Conservation (phyloP, 768 basidiomycete species). For the Boletus subcaerulescens region DNA sequence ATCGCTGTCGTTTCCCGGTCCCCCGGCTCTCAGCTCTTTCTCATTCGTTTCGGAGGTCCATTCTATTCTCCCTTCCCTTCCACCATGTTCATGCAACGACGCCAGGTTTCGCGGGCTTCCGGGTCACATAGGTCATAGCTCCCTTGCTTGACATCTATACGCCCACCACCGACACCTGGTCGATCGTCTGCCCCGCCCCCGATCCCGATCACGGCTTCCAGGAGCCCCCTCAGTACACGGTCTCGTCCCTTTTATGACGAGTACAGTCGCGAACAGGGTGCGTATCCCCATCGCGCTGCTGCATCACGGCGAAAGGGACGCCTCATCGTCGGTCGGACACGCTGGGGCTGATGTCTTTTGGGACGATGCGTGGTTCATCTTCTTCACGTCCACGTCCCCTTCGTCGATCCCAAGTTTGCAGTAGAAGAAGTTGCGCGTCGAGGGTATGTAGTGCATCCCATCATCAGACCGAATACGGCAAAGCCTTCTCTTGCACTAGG, state of each 20-base stretch:
- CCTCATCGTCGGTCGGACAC: conserved; percentile 37
- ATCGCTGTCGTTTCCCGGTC: conserved; percentile 28
- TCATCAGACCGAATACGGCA: background rate
- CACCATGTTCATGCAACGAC: background rate
- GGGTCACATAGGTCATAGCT: conserved; percentile 1
- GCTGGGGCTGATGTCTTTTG: conserved; percentile 41
- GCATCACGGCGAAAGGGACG: conserved; percentile 37
- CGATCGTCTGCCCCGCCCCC: conserved; percentile 18
- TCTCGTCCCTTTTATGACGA: conserved; percentile 23
- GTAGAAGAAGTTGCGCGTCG: background rate
- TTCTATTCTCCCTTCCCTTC: too few species aligned
- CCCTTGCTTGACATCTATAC: conserved; percentile 36
- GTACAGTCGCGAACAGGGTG: background rate
- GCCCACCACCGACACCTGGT: conserved; percentile 23
- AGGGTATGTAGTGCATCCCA: background rate
- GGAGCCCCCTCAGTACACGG: conserved; percentile 36
- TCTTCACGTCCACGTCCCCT: too few species aligned
- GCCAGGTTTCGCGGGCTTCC: conserved; percentile 35
- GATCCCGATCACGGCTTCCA: conserved; percentile 29
- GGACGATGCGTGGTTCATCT: conserved; percentile 34
- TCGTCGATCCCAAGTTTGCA: background rate
- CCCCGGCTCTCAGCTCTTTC: conserved; percentile 15
- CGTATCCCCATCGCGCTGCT: conserved; percentile 30
- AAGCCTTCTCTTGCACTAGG: too few species aligned
- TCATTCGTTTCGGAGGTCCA: conserved; percentile 39